These are phyloP conservation scores for Pichiaceae sp. DNA, from an alignment of 1,139 yeast species.

Conservation along the genomic window DNA sequence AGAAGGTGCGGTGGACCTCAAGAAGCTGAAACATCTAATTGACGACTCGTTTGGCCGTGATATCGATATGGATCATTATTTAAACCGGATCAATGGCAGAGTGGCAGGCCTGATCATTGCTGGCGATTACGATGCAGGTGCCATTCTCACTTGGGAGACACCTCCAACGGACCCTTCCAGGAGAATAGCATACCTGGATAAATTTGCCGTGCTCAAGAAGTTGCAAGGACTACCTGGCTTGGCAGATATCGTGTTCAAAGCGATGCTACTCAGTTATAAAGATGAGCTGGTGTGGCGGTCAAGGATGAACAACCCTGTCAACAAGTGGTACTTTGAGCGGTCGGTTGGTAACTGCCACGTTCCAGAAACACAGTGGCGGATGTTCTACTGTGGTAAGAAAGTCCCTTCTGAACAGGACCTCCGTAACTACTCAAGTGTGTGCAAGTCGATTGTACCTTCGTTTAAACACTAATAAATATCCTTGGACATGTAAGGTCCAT, in stretches of 20 bases:
- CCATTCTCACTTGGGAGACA: constrained; percentile 63
- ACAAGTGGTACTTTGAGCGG: constrained; percentile 95
- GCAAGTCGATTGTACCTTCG: constrained; percentile 35
- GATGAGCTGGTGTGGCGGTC: constrained; percentile 86
- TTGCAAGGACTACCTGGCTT: constrained; percentile 90
- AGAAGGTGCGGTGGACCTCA: constrained; percentile 45
- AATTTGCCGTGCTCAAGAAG: constrained; percentile 78
- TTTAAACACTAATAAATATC: constrained; percentile 18
- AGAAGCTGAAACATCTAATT: constrained; percentile 49
- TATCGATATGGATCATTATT: constrained; percentile 57
- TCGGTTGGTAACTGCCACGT: constrained; percentile 60
- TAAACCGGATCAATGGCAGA: constrained; percentile 51
- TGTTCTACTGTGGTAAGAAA: constrained; percentile 57
- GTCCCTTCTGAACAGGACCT: constrained; percentile 21
- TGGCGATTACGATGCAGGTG: constrained; percentile 95
- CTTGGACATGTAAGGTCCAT: constrained; percentile 96
- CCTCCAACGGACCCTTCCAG: constrained; percentile 8
- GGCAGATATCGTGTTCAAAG: constrained; percentile 86
- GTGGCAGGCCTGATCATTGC: constrained; percentile 76
- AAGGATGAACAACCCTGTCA: constrained; percentile 76
- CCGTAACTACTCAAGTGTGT: constrained; percentile 30
- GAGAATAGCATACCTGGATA: constrained; percentile 69
- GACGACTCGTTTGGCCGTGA: constrained; percentile 73
- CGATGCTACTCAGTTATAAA: constrained; percentile 61
- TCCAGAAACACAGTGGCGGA: constrained; percentile 52